phyloP scores from a whole-genome alignment of 768 basidiomycete species.

The Serendipita indica region DNA sequence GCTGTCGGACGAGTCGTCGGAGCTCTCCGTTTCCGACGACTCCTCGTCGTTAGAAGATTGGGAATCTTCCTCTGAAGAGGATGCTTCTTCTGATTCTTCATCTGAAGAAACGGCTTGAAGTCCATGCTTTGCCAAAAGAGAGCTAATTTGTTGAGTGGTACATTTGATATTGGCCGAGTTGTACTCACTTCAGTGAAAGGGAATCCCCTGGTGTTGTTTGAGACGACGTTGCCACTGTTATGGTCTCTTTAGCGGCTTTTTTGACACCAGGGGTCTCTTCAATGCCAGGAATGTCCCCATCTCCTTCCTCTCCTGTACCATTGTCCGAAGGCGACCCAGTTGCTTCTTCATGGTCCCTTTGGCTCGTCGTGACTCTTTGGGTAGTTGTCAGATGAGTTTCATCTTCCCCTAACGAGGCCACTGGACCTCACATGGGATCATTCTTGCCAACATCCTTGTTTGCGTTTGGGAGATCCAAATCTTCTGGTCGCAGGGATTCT shows the following conservation, averaged over 20 bases:
- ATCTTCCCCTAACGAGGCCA: neutral
- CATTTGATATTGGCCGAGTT: neutral
- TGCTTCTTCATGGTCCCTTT: neutral
- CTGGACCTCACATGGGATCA: neutral
- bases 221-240: neutral
- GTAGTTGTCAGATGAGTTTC: neutral
- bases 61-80: neutral
- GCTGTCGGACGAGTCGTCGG: neutral
- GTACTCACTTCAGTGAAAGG: neutral
- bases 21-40: neutral
- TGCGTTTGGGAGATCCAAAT: neutral
- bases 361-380: neutral
- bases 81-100: neutral
- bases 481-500: neutral
- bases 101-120: neutral
- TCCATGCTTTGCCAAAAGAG: neutral
- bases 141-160: neutral
- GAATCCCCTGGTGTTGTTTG: neutral
- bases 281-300: neutral
- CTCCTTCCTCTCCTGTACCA: neutral
- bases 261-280: neutral
- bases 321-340: neutral
- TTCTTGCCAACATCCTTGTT: neutral
- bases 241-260: neutral
- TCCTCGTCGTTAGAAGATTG: neutral